Percentiles rank a stretch among this genome's conserved stretches.
phyloP scores from a whole-genome alignment of 306 rosid genomes.

The Citrullus colocynthis region DNA sequence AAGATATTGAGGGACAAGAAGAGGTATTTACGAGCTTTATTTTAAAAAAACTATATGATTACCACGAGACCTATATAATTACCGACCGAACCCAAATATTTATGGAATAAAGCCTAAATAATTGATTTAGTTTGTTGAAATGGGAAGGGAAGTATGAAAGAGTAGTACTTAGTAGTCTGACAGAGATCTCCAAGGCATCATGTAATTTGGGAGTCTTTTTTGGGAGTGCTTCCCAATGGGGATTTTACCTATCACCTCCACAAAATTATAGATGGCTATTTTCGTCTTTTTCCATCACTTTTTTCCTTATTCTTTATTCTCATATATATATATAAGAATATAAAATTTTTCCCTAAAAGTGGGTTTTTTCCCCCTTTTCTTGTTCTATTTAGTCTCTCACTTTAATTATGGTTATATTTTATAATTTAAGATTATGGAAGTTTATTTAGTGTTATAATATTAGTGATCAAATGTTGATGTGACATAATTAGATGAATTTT shows the following conservation, averaged over 20 bases:
- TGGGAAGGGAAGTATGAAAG: no score
- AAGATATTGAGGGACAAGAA: no score
- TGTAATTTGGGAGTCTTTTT: constrained; percentile 26
- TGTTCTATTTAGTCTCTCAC: neutral
- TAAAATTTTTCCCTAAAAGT: no score
- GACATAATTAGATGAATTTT: neutral
- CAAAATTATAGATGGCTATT: constrained; percentile 7
- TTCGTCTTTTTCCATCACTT: neutral
- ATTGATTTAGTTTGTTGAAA: no score
- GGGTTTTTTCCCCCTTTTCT: neutral
- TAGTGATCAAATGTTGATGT: neutral
- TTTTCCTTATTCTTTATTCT: neutral
- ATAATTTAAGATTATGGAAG: neutral
- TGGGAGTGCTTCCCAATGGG: constrained; percentile 26
- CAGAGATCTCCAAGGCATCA: constrained; percentile 24
- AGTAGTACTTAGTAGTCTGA: constrained; percentile 6
- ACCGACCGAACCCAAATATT: no score
- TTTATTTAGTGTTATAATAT: neutral
- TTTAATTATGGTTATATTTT: no score
- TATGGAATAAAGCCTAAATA: no score
- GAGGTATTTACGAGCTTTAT: no score
- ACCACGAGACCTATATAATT: no score
- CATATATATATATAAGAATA: no score
- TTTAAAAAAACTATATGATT: no score
- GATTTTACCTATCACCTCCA: constrained; percentile 31